These are phyloP conservation scores for Erodium trifolium DNA, from an alignment of 441 rosid genomes.

Conservation along the genomic window DNA sequence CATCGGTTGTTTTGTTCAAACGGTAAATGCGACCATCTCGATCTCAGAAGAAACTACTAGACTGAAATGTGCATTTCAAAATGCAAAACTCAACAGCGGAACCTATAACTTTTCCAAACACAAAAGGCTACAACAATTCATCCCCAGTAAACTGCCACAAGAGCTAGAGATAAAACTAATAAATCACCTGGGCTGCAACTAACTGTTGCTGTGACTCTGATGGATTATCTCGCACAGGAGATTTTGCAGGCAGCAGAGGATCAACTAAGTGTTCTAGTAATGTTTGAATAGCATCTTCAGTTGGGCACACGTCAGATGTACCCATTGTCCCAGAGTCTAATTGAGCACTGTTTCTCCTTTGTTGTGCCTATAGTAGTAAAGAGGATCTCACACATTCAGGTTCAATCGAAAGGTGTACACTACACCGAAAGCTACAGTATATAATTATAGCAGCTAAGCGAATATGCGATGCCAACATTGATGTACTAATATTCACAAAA, in stretches of 20 bases:
- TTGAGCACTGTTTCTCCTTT: constrained; percentile 10
- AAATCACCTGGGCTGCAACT: constrained; percentile 64
- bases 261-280: constrained; percentile 59
- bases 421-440: no score
- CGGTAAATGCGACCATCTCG: neutral
- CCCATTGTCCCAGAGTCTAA: constrained; percentile 21
- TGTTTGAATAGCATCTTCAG: constrained; percentile 56
- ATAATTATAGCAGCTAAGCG: no score
- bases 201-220: constrained; percentile 33
- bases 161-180: constrained; percentile 2
- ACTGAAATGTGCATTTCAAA: neutral
- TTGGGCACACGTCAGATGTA: constrained; percentile 36
- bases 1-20: neutral
- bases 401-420: no score
- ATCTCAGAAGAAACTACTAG: neutral
- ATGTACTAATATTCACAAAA: neutral
- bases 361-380: constrained; percentile 14
- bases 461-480: constrained; percentile 1
- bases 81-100: neutral
- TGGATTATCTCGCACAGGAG: constrained; percentile 31
- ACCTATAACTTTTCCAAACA: neutral
- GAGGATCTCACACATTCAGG: neutral
- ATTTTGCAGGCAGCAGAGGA: constrained; percentile 50
- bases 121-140: neutral
- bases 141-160: neutral